These are phyloP conservation scores for Heterobasidion occidentale DNA, from an alignment of 1,284 basidiomycete species.

Conservation along the genomic window DNA sequence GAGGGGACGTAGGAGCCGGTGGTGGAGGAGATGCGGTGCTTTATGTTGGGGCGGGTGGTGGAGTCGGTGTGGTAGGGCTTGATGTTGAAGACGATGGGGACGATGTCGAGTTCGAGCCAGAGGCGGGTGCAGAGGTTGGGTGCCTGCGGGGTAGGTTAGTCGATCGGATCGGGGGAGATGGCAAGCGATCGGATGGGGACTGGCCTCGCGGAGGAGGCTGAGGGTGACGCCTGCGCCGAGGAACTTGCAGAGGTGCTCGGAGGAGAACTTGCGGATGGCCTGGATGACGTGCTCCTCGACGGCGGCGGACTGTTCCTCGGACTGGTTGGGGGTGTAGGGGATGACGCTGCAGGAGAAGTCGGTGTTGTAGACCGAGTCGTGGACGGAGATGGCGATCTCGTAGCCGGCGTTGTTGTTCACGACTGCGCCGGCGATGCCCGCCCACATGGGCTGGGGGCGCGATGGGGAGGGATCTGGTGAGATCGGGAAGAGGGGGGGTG, in stretches of 20 bases:
- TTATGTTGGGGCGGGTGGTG: constrained; percentile 63
- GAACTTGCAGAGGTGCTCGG: constrained; percentile 76
- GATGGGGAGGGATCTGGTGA: background rate
- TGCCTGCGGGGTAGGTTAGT: constrained; percentile 28
- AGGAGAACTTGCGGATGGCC: constrained; percentile 57
- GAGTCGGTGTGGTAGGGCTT: constrained; percentile 75
- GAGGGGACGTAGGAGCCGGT: constrained; percentile 68
- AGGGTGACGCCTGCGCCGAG: constrained; percentile 56
- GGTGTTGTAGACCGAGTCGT: constrained; percentile 76
- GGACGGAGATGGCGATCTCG: constrained; percentile 68
- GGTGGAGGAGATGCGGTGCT: constrained; percentile 70
- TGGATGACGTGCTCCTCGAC: constrained; percentile 58
- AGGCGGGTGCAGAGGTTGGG: constrained; percentile 73
- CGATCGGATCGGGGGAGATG: background rate
- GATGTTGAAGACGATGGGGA: constrained; percentile 78
- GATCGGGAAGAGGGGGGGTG: no score
- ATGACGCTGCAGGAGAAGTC: constrained; percentile 56
- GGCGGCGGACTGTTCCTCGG: constrained; percentile 22
- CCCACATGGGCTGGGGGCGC: constrained; percentile 68
- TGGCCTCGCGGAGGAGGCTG: constrained; percentile 36
- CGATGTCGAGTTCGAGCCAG: constrained; percentile 70
- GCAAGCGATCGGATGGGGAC: background rate
- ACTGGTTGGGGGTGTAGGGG: constrained; percentile 40
- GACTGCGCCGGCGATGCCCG: constrained; percentile 58
- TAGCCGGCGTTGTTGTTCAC: constrained; percentile 50